Evolutionary conservation across 2,329 filamentous ascomycete genomes (phyloP).

Genomic region (Drechslerella stenobrocha): DNA sequence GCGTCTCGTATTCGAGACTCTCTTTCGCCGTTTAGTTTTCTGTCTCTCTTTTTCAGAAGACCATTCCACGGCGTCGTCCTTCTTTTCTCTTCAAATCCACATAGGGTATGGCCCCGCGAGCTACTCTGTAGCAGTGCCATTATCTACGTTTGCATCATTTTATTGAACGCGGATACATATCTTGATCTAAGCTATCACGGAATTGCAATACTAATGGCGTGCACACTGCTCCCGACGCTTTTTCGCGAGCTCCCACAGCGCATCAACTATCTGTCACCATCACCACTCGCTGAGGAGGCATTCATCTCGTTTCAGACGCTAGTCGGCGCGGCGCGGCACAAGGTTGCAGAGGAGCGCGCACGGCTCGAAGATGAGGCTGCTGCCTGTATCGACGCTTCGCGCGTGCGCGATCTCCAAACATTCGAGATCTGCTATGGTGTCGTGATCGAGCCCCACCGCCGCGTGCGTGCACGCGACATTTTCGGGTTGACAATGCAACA

Average conservation of each 20-base stretch:
- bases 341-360: conserved; percentile 72
- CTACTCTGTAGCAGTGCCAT: background rate
- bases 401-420: conserved; percentile 76
- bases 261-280: conserved; percentile 55
- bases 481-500: conserved; percentile 85
- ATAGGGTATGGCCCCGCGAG: no score
- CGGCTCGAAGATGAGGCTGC: conserved; percentile 84
- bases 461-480: conserved; percentile 85
- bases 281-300: conserved; percentile 63
- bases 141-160: background rate
- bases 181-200: background rate
- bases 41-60: background rate
- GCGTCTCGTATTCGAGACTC: no score
- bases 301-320: conserved; percentile 69
- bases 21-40: background rate
- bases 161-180: background rate
- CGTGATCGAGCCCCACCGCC: conserved; percentile 72
- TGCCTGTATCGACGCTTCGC: conserved; percentile 75
- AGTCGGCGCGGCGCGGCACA: conserved; percentile 74
- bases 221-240: conserved; percentile 27
- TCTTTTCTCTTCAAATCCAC: no score
- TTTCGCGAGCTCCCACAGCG: conserved; percentile 50
- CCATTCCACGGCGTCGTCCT: no score
- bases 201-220: conserved; percentile 26
- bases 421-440: conserved; percentile 72